Base-by-base conservation (phyloP, 2,329 filamentous ascomycete species). In the Exophiala sideris region DNA sequence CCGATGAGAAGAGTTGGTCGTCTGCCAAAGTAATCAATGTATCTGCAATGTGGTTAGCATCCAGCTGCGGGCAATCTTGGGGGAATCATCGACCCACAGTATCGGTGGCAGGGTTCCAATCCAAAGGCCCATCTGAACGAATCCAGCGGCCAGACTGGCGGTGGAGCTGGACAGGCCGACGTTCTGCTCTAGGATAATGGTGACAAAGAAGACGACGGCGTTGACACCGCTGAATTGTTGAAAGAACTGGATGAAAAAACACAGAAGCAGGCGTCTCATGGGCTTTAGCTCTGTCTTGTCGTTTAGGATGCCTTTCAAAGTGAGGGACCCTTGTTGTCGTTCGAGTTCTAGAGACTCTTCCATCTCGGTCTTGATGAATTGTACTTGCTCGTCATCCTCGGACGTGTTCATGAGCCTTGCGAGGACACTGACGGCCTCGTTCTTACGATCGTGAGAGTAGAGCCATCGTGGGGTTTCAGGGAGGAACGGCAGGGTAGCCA, bases 261-360 rank as follows among this genome's bases (percentile, higher is more conserved):
- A 73, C 0, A 77, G 66, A 35, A 76, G 58, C 68, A 67, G 48
- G 70, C 73, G 12, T 67, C 59, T 56, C 71, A 77, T 16, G 4
- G 48, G 40, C 16, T 55, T 50, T 3, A 55, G 33, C 11, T 45
- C 40, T 10, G 33, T 45, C 34, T 47, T 42, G 20, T 48, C 48
- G 40, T 38, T 46, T 35, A 51, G 16, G 5, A 57, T 20, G 24
- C 39, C 36, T 45, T 65, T 75, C 80, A 86, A 2, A 76, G 78
- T 36, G 73, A 76, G 78, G 7, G 77, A 80, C 40, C 18, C 21
- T 24, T 82, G 72, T 1, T 75, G 71, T 49, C 78, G 79, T 63
- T 85, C 80, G 1, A 82, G 80, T 3, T 81, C 76, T 49, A 86
- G 84, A 29, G 83, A 84, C 44, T 70, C 68, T 29, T 70, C 65